These are phyloP conservation scores for Obelidium mucronatum DNA, from an alignment of 192 early-diverging fungal genomes.

Conservation along the genomic window DNA sequence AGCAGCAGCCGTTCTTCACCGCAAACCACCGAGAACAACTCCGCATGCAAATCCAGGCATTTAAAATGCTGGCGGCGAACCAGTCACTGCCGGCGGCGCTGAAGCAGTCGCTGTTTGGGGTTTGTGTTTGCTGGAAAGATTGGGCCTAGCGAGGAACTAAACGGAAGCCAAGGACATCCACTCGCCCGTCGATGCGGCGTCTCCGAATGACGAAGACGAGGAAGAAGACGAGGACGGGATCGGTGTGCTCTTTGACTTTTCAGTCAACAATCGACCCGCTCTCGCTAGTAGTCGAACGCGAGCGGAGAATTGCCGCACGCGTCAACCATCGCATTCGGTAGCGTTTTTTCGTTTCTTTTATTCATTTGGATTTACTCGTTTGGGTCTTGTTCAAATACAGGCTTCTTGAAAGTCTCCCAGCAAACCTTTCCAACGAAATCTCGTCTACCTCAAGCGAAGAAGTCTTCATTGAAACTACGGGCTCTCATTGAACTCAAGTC, in stretches of 20 bases:
- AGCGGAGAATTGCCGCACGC: slow-evolving; percentile 72
- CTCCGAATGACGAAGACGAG: slow-evolving; percentile 40
- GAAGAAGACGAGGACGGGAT: slow-evolving; percentile 23
- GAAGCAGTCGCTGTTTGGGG: slow-evolving; percentile 43
- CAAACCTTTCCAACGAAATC: slow-evolving; percentile 29
- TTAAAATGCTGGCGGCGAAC: slow-evolving; percentile 81
- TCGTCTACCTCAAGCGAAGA: slow-evolving; percentile 14
- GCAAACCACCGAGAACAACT: slow-evolving; percentile 72
- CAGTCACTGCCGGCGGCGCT: slow-evolving; percentile 77
- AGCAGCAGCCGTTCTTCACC: slow-evolving; percentile 29
- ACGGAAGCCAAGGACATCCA: neutral
- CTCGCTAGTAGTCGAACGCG: slow-evolving; percentile 78
- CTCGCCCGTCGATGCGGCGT: slow-evolving; percentile 63
- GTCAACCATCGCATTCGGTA: slow-evolving; percentile 82
- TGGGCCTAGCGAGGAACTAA: neutral
- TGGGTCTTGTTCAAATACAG: slow-evolving; percentile 1
- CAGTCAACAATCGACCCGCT: slow-evolving; percentile 79
- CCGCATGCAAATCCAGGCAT: slow-evolving; percentile 85
- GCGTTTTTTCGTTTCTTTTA: slow-evolving; percentile 33
- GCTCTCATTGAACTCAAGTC: slow-evolving; percentile 90
- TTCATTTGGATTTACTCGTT: neutral
- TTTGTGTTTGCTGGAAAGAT: neutral
- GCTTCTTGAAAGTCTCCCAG: slow-evolving; percentile 29
- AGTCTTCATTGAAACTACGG: slow-evolving; percentile 69
- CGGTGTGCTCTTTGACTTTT: slow-evolving; percentile 35